phyloP scores from a whole-genome alignment of 805 yeast species.

The Vanderwaltozyma verrucispora region DNA sequence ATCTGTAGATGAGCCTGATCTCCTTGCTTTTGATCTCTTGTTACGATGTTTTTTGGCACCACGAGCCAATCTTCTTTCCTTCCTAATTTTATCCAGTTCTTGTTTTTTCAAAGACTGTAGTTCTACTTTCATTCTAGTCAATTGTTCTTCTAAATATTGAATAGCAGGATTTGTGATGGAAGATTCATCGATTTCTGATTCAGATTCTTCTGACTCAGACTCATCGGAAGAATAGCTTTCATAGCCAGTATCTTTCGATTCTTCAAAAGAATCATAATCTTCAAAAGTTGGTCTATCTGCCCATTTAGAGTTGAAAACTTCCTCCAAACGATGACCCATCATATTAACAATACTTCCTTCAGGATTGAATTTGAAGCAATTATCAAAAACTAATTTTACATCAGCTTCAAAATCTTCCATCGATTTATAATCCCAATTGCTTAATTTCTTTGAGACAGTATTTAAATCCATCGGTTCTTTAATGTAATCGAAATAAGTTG shows the following conservation, averaged over 20 bases:
- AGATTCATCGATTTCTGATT: constrained; percentile 45
- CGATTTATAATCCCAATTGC: constrained; percentile 78
- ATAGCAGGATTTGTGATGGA: constrained; percentile 81
- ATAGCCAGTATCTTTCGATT: constrained; percentile 31
- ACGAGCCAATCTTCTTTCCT: constrained; percentile 39
- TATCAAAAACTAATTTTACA: constrained; percentile 69
- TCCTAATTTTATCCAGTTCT: constrained; percentile 55
- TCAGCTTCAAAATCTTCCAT: constrained; percentile 84
- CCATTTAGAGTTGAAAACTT: constrained; percentile 82
- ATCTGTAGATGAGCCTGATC: constrained; percentile 19
- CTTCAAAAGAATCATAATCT: constrained; percentile 36
- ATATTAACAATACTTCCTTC: constrained; percentile 93
- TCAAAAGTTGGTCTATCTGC: constrained; percentile 69
- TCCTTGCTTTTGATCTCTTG: constrained; percentile 31
- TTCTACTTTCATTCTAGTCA: constrained; percentile 76
- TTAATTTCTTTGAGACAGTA: constrained; percentile 68
- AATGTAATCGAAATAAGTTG: constrained; percentile 76
- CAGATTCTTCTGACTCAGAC: constrained; percentile 16
- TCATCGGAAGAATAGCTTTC: constrained; percentile 23
- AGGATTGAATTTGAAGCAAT: constrained; percentile 90
- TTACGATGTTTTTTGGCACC: constrained; percentile 24
- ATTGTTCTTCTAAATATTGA: constrained; percentile 76
- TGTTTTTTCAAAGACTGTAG: constrained; percentile 72
- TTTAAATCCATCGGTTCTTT: constrained; percentile 94
- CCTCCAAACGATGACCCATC: constrained; percentile 91